Evolutionary conservation across 169 alveolate species (phyloP).

Genomic region (Eimeria falciformis): DNA sequence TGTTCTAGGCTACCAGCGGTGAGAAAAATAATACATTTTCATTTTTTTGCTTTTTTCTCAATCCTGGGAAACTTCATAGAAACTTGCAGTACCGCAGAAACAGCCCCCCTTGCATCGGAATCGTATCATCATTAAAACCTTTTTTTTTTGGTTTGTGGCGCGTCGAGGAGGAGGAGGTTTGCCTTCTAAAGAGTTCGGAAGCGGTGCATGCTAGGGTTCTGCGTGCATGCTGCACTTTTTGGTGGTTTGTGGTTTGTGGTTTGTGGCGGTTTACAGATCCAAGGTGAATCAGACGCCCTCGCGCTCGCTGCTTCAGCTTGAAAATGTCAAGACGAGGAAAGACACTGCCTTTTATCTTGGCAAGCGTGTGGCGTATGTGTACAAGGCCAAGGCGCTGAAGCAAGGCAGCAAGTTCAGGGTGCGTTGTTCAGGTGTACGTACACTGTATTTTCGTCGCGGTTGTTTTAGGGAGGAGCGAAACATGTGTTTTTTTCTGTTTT

Average conservation of each 20-base stretch:
- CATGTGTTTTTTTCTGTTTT: too few species aligned
- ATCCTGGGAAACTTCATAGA: too few species aligned
- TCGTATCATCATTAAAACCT: too few species aligned
- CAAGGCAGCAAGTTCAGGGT: slow-evolving; percentile 95
- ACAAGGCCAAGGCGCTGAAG: slow-evolving; percentile 95
- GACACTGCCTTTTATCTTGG: slow-evolving; percentile 98
- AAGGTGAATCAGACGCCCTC: slow-evolving; percentile 96
- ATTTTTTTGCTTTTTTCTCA: not conserved
- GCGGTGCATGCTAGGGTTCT: too few species aligned
- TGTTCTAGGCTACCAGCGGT: slow-evolving; percentile 95
- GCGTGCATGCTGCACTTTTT: too few species aligned
- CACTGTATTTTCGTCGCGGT: too few species aligned
- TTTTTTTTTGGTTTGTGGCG: too few species aligned
- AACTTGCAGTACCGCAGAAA: too few species aligned
- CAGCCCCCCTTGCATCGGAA: too few species aligned
- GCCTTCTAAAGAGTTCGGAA: too few species aligned
- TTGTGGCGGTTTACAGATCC: slow-evolving; percentile 87
- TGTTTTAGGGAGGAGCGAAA: not conserved
- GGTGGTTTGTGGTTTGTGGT: not conserved
- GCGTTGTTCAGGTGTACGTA: too few species aligned
- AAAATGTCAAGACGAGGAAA: slow-evolving; percentile 96
- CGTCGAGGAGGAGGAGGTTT: too few species aligned
- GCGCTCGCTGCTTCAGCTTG: slow-evolving; percentile 95
- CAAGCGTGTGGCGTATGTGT: slow-evolving; percentile 98
- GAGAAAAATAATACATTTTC: not conserved